These are phyloP conservation scores for Globisporangium nodosum DNA, from an alignment of 352 stramenopile species.

Conservation along the genomic window DNA sequence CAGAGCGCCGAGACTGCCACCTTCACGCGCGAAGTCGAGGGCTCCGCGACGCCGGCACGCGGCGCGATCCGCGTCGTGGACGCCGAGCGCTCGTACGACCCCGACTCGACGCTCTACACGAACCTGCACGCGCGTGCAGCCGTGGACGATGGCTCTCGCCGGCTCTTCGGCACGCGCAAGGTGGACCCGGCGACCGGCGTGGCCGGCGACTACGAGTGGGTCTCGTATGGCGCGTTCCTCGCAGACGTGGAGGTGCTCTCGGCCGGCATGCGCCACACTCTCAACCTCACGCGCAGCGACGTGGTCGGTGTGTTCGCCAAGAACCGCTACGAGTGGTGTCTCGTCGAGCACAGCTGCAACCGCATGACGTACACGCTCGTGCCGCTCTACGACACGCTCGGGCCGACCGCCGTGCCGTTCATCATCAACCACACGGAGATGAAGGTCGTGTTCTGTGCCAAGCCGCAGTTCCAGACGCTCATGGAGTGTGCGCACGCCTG, in stretches of 20 bases:
- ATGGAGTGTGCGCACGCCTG: conserved; percentile 26
- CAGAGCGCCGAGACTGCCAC: conserved; percentile 27
- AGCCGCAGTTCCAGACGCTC: conserved; percentile 47
- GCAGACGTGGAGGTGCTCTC: conserved; percentile 27
- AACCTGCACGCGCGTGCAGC: conserved; percentile 18
- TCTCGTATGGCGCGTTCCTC: conserved; percentile 42
- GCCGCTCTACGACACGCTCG: conserved; percentile 78
- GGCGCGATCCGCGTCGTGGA: too few species aligned
- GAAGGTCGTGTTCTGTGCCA: conserved; percentile 60
- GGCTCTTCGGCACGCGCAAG: conserved; percentile 32
- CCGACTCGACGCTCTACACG: conserved; percentile 73
- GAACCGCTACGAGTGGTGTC: conserved; percentile 67
- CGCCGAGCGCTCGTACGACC: conserved; percentile 62
- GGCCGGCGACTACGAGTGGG: conserved; percentile 45
- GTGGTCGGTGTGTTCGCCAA: conserved; percentile 58
- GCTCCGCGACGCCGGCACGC: too few species aligned
- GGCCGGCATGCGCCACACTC: conserved; percentile 32
- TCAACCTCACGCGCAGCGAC: conserved; percentile 39
- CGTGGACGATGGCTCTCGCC: conserved; percentile 16
- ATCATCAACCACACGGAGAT: conserved; percentile 80
- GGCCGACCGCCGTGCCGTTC: conserved; percentile 58
- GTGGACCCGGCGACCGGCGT: conserved; percentile 27
- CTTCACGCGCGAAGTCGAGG: too few species aligned
- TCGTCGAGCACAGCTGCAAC: conserved; percentile 46
- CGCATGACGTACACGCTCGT: conserved; percentile 63